Evolutionary conservation across 2,329 filamentous ascomycete genomes (phyloP).

Genomic region (Aaosphaeria arxii): DNA sequence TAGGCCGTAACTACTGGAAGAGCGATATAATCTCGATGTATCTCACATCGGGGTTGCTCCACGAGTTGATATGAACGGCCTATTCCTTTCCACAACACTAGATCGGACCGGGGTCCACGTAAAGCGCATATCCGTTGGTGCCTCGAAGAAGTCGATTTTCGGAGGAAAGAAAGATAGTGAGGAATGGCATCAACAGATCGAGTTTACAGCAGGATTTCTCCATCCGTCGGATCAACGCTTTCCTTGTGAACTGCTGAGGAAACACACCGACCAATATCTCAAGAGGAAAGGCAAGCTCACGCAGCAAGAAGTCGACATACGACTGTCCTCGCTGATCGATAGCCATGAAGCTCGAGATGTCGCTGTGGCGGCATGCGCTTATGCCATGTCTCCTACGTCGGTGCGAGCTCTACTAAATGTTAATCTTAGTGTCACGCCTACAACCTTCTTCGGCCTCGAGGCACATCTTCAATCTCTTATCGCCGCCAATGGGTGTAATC

Average conservation of each 20-base stretch:
- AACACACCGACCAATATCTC: constrained; percentile 26
- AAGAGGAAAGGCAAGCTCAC: constrained; percentile 29
- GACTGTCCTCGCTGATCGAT: constrained; percentile 18
- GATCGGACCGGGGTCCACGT: background rate
- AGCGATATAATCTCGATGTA: too few species aligned
- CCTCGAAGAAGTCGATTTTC: constrained; percentile 18
- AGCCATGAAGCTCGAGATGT: constrained; percentile 20
- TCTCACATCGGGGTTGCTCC: too few species aligned
- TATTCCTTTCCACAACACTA: background rate
- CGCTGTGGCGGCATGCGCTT: constrained; percentile 26
- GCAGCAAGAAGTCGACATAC: constrained; percentile 18
- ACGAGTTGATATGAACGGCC: constrained; percentile 1
- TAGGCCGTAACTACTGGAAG: too few species aligned
- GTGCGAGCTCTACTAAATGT: constrained; percentile 19
- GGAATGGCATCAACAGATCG: constrained; percentile 25
- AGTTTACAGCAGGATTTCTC: constrained; percentile 17
- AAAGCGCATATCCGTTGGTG: constrained; percentile 7
- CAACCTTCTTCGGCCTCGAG: constrained; percentile 26
- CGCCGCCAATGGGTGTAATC: constrained; percentile 23
- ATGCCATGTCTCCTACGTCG: constrained; percentile 23
- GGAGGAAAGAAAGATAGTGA: constrained; percentile 23
- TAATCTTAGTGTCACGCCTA: constrained; percentile 21
- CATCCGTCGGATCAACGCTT: constrained; percentile 24
- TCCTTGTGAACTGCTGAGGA: constrained; percentile 16
- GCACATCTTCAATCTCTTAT: constrained; percentile 26